Percentiles rank a stretch among this genome's conserved stretches.
Conservation (phyloP, 768 basidiomycete genomes). For the Tylopilus sp. region DNA sequence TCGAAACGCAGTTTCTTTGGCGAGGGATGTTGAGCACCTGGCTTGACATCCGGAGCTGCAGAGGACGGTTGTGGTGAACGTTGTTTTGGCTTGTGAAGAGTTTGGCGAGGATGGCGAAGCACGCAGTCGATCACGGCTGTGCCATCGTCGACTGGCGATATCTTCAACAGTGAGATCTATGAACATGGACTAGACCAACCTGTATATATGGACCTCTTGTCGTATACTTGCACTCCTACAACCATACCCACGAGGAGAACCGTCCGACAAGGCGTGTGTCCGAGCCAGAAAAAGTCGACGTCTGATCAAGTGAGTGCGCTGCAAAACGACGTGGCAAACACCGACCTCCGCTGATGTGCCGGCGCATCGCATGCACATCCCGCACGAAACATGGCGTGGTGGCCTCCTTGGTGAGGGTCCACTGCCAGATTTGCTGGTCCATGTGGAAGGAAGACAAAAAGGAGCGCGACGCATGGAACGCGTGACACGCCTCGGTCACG, state of each 20-base stretch:
- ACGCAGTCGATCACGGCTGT: slow-evolving; percentile 69
- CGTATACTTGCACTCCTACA: slow-evolving; percentile 58
- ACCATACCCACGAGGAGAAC: slow-evolving; percentile 61
- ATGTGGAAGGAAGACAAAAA: not conserved
- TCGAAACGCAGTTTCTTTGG: slow-evolving; percentile 17
- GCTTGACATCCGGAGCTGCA: slow-evolving; percentile 2
- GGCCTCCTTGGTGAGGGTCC: slow-evolving; percentile 57
- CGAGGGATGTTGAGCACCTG: not conserved
- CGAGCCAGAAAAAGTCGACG: slow-evolving; percentile 67
- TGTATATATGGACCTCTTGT: slow-evolving; percentile 57
- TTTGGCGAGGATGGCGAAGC: slow-evolving; percentile 38
- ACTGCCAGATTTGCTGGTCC: slow-evolving; percentile 35
- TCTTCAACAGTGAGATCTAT: not conserved
- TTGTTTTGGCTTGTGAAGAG: slow-evolving; percentile 14
- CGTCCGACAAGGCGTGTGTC: slow-evolving; percentile 64
- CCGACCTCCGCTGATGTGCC: slow-evolving; percentile 32
- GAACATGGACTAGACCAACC: slow-evolving; percentile 32
- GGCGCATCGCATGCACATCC: slow-evolving; percentile 49
- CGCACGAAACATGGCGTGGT: slow-evolving; percentile 52
- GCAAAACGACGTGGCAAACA: not conserved
- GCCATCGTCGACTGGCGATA: slow-evolving; percentile 66
- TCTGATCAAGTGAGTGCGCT: slow-evolving; percentile 30
- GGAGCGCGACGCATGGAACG: slow-evolving; percentile 1
- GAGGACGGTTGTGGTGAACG: slow-evolving; percentile 8
- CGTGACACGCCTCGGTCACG: slow-evolving; percentile 5